These are phyloP conservation scores for Polygonum maritimum DNA, from an alignment of 148 eudicot species.

Conservation along the genomic window DNA sequence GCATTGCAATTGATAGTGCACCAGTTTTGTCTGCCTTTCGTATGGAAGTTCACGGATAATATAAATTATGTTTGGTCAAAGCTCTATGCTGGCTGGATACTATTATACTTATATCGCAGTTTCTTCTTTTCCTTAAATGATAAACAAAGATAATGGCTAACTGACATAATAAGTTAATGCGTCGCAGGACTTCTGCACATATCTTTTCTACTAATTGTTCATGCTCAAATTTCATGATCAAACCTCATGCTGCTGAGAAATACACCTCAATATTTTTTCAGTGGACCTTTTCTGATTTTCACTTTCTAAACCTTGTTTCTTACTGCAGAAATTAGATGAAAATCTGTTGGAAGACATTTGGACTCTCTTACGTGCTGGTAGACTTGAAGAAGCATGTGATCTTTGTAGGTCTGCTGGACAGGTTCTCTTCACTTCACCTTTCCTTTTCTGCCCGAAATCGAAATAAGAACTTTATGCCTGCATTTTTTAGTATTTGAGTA, in stretches of 20 bases:
- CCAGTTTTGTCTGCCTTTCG: background rate
- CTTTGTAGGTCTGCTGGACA: conserved; percentile 98
- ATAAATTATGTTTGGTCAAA: background rate
- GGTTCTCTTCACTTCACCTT: conserved; percentile 31
- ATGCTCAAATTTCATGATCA: background rate
- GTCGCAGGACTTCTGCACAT: background rate
- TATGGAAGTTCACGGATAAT: no score
- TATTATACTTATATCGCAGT: background rate
- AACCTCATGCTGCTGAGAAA: background rate
- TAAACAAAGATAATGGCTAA: background rate
- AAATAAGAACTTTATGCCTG: background rate
- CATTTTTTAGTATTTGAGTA: conserved; percentile 10
- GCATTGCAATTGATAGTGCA: background rate
- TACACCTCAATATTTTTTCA: background rate
- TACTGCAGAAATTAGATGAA: conserved; percentile 83
- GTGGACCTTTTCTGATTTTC: background rate
- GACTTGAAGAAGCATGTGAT: conserved; percentile 83
- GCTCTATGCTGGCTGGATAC: background rate
- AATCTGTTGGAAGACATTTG: conserved; percentile 93
- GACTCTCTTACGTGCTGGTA: conserved; percentile 83
- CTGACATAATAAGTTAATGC: background rate
- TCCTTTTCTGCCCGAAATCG: background rate
- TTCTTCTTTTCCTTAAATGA: background rate
- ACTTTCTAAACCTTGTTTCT: background rate
- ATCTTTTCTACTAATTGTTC: background rate